These are phyloP conservation scores for Mucor irregularis DNA, from an alignment of 371 early-diverging fungal genomes.

Conservation along the genomic window DNA sequence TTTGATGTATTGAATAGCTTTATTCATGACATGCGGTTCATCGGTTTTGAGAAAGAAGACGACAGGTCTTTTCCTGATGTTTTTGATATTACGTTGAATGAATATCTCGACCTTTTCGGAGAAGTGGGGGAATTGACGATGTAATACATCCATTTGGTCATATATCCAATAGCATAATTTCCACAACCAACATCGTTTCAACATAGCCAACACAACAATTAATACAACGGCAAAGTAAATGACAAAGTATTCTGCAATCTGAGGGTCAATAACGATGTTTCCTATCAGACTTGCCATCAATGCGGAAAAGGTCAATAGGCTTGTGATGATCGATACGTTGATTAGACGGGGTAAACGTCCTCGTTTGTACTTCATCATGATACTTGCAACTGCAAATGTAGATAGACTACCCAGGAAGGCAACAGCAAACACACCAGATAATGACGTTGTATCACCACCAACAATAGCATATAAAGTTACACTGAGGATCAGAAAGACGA, in stretches of 20 bases:
- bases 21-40: constrained; percentile 58
- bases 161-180: constrained; percentile 36
- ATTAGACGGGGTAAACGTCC: constrained; percentile 35
- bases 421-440: constrained; percentile 59
- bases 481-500: constrained; percentile 48
- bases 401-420: constrained; percentile 52
- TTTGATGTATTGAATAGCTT: constrained; percentile 54
- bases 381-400: constrained; percentile 45
- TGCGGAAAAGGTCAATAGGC: constrained; percentile 23
- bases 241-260: constrained; percentile 49
- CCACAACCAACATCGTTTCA: constrained; percentile 50
- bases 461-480: constrained; percentile 45
- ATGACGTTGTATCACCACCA: constrained; percentile 43
- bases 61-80: constrained; percentile 41
- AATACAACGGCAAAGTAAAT: constrained; percentile 49
- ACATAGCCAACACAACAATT: constrained; percentile 35
- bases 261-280: constrained; percentile 51
- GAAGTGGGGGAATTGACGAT: constrained; percentile 15
- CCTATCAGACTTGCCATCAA: constrained; percentile 46
- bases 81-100: constrained; percentile 32
- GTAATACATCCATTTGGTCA: constrained; percentile 26
- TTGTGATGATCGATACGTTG: constrained; percentile 23
- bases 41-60: constrained; percentile 60
- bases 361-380: constrained; percentile 50
- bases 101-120: constrained; percentile 23